Evolutionary conservation across 2,329 filamentous ascomycete species (phyloP).

Genomic region (Huntiella decipiens): DNA sequence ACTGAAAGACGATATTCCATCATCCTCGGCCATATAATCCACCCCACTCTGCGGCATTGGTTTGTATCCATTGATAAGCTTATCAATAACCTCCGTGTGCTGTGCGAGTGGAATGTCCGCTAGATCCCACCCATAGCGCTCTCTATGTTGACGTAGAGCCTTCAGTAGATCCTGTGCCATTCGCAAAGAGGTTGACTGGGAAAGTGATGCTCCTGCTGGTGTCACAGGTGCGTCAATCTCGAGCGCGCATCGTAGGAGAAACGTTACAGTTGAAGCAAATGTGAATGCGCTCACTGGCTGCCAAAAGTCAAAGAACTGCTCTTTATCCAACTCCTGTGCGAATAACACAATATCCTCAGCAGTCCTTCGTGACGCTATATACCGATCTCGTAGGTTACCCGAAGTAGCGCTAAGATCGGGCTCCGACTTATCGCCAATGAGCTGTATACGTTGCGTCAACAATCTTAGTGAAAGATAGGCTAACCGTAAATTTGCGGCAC

Average conservation of each 20-base stretch:
- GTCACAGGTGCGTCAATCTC: slow-evolving; percentile 21
- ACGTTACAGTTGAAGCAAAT: slow-evolving; percentile 30
- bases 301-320: slow-evolving; percentile 31
- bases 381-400: slow-evolving; percentile 14
- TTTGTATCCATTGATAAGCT: slow-evolving; percentile 16
- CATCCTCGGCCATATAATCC: neutral
- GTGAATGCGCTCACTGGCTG: slow-evolving; percentile 27
- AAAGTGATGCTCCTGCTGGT: slow-evolving; percentile 16
- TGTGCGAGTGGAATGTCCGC: slow-evolving; percentile 30
- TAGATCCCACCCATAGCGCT: slow-evolving; percentile 27
- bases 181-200: slow-evolving; percentile 22
- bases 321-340: slow-evolving; percentile 24
- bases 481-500: slow-evolving; percentile 31
- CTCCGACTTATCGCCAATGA: slow-evolving; percentile 13
- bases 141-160: slow-evolving; percentile 22
- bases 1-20: slow-evolving; percentile 6
- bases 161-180: slow-evolving; percentile 24
- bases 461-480: slow-evolving; percentile 30
- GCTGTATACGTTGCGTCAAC: slow-evolving; percentile 26
- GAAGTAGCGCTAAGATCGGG: neutral
- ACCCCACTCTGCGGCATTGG: neutral
- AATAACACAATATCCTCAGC: slow-evolving; percentile 31
- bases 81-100: slow-evolving; percentile 28
- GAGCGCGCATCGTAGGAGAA: slow-evolving; percentile 29
- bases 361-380: slow-evolving; percentile 24